Evolutionary conservation across 2,329 filamentous ascomycete genomes (phyloP).

Genomic region (Arthrinium phaeospermum): DNA sequence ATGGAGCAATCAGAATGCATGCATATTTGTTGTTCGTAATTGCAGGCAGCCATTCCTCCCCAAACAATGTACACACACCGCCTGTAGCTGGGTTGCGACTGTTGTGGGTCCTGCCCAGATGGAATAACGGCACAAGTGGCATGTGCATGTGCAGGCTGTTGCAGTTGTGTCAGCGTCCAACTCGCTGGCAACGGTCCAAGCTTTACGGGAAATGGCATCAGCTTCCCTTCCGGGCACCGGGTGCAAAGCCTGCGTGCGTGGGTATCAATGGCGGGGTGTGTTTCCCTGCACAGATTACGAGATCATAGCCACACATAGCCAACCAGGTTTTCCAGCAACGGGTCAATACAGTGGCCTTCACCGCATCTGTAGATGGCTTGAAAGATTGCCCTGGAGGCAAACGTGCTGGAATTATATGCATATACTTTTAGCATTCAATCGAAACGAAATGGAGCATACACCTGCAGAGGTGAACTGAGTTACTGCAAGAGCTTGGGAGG

Average conservation of each 20-base stretch:
- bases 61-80: background rate
- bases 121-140: conserved; percentile 12
- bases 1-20: background rate
- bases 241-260: background rate
- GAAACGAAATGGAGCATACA: background rate
- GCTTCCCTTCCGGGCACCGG: background rate
- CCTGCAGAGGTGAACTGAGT: background rate
- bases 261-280: background rate
- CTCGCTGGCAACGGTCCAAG: conserved; percentile 1
- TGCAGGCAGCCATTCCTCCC: background rate
- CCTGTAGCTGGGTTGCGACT: background rate
- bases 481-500: background rate
- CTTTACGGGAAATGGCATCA: background rate
- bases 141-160: background rate
- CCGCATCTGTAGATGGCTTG: background rate
- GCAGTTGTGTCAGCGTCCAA: background rate
- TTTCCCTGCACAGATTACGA: background rate
- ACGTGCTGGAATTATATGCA: background rate
- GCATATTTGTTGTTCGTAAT: background rate
- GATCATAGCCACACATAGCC: background rate
- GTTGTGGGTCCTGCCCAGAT: background rate
- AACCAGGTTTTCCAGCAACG: background rate
- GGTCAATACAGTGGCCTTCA: background rate
- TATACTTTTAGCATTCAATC: background rate
- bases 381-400: background rate